A percentile compares a stretch with the other conserved stretches of the same genome.
phyloP scores from a whole-genome alignment of 2,329 filamentous ascomycete genomes.

The Xylariomycetidae sp. region DNA sequence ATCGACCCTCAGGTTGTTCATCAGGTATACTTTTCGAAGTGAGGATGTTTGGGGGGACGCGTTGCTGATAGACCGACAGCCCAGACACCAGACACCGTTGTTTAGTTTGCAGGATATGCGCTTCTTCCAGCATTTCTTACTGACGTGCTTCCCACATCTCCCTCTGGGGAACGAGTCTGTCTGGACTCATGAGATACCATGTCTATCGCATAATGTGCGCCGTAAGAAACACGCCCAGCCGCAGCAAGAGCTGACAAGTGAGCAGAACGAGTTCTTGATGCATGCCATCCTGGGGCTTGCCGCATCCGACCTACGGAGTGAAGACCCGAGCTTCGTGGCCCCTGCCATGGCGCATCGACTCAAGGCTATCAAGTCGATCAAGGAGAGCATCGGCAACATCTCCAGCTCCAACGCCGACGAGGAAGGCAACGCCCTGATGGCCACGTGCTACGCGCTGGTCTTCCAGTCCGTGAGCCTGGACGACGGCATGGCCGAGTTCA shows the following conservation, averaged over 20 bases:
- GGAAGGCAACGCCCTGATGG: conserved; percentile 53
- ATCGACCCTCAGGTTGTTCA: conserved; percentile 42
- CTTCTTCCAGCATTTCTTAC: conserved; percentile 62
- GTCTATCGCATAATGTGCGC: conserved; percentile 58
- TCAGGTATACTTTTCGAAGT: conserved; percentile 31
- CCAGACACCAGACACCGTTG: conserved; percentile 50
- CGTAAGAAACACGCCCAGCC: too few relatives aligned
- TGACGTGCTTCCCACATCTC: conserved; percentile 56
- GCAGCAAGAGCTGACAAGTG: too few relatives aligned
- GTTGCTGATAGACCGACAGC: conserved; percentile 30
- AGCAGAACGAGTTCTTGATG: conserved; percentile 62
- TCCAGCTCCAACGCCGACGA: conserved; percentile 37
- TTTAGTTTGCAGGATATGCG: conserved; percentile 61
- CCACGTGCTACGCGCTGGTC: conserved; percentile 52
- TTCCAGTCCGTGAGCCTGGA: conserved; percentile 53
- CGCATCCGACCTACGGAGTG: conserved; percentile 56
- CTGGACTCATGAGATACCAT: conserved; percentile 62
- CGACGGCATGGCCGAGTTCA: conserved; percentile 54
- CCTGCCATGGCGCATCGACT: conserved; percentile 59
- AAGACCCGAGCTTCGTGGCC: conserved; percentile 44
- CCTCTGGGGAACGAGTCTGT: conserved; percentile 59
- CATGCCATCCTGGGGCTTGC: conserved; percentile 61
- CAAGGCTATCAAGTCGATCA: conserved; percentile 53
- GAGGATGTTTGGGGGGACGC: conserved; percentile 1
- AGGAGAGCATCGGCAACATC: conserved; percentile 43